Evolutionary conservation across 352 stramenopile species (phyloP).

Genomic region (Phytophthora megakarya): DNA sequence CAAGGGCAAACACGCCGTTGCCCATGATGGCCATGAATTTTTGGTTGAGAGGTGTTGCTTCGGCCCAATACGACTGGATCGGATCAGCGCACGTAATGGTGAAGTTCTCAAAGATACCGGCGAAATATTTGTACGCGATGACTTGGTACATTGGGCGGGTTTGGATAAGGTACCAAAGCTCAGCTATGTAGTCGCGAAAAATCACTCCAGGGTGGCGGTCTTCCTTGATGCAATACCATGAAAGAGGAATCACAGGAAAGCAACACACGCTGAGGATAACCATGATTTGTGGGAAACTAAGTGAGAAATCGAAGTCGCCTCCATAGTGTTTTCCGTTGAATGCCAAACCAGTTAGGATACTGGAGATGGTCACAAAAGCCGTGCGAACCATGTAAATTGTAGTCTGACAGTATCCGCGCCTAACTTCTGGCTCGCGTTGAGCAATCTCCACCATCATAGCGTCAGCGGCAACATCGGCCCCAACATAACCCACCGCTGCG

Average conservation of each 20-base stretch:
- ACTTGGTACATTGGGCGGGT: slow-evolving; percentile 48
- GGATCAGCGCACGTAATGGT: slow-evolving; percentile 27
- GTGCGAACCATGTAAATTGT: slow-evolving; percentile 44
- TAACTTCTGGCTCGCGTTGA: slow-evolving; percentile 38
- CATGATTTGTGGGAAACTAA: slow-evolving; percentile 48
- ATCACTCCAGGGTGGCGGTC: slow-evolving; percentile 36
- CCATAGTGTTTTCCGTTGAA: slow-evolving; percentile 58
- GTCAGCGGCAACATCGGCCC: slow-evolving; percentile 44
- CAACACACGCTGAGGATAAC: slow-evolving; percentile 39
- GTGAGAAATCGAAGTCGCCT: slow-evolving; percentile 49
- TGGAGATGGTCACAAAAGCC: slow-evolving; percentile 43
- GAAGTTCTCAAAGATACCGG: slow-evolving; percentile 41
- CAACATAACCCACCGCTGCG: slow-evolving; percentile 47
- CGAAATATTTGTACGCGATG: slow-evolving; percentile 43
- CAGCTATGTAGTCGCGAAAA: slow-evolving; percentile 41
- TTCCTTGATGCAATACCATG: slow-evolving; percentile 54
- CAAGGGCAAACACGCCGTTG: slow-evolving; percentile 32
- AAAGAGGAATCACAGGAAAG: slow-evolving; percentile 45
- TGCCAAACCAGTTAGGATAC: slow-evolving; percentile 39
- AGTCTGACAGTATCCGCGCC: slow-evolving; percentile 34
- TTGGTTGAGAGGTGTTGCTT: slow-evolving; percentile 37
- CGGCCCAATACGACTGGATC: slow-evolving; percentile 38
- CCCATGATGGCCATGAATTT: slow-evolving; percentile 39
- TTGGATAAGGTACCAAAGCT: slow-evolving; percentile 41
- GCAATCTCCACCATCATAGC: slow-evolving; percentile 47